phyloP scores from a whole-genome alignment of 495 filamentous ascomycete genomes.

The Bombardia bombarda region DNA sequence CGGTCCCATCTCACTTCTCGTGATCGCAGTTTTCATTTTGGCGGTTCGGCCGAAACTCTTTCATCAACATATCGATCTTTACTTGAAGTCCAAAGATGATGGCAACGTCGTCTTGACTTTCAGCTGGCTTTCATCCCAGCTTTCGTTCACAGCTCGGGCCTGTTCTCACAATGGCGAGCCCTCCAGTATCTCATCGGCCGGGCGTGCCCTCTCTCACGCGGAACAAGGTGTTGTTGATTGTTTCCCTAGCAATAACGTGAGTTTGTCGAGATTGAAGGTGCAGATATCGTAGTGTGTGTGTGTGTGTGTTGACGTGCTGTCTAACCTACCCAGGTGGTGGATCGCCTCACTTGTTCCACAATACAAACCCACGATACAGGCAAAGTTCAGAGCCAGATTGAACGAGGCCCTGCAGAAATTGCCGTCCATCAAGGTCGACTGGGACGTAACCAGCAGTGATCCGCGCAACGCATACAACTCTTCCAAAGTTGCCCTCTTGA shows the following conservation, averaged over 20 bases:
- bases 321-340: conserved; percentile 31
- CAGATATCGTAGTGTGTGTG: not conserved
- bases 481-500: conserved; percentile 42
- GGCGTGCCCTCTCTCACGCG: conserved; percentile 18
- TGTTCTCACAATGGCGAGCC: conserved; percentile 1
- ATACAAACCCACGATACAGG: conserved; percentile 30
- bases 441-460: conserved; percentile 23
- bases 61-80: no score
- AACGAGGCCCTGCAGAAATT: conserved; percentile 30
- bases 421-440: conserved; percentile 34
- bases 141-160: no score
- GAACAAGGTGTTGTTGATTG: conserved; percentile 11
- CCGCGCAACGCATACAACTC: conserved; percentile 33
- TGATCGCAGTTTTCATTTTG: no score
- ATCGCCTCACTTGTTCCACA: conserved; percentile 30
- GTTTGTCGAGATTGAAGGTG: not conserved
- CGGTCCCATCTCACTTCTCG: no score
- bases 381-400: conserved; percentile 23
- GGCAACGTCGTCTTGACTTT: no score
- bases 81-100: no score
- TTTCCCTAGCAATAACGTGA: conserved; percentile 23
- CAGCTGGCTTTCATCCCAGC: no score
- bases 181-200: not conserved
- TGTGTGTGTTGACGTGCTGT: no score
- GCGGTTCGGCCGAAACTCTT: no score